A percentile compares a stretch with the other conserved stretches of the same genome.
phyloP scores from a whole-genome alignment of 805 yeast species.

The Metschnikowia vanudenii region DNA sequence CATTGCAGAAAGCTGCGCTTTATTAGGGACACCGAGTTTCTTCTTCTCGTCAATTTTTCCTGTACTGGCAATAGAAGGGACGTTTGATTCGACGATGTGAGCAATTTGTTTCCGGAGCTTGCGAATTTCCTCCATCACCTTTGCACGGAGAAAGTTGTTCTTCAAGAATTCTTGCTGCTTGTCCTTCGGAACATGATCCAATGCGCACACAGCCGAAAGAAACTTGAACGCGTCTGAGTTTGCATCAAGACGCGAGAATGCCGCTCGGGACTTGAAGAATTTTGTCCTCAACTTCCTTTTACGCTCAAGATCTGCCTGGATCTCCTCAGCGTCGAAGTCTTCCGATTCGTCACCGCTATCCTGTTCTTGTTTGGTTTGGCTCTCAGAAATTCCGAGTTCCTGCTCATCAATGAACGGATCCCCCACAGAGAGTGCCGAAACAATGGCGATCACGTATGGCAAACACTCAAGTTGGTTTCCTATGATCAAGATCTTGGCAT shows the following conservation, averaged over 20 bases:
- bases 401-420: conserved; percentile 80
- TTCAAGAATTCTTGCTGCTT: conserved; percentile 49
- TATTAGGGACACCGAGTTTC: conserved; percentile 64
- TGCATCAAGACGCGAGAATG: conserved; percentile 67
- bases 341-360: conserved; percentile 40
- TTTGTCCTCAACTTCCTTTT: conserved; percentile 45
- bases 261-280: conserved; percentile 56
- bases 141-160: conserved; percentile 68
- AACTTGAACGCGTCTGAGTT: conserved; percentile 72
- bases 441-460: conserved; percentile 86
- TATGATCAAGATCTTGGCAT: conserved; percentile 81
- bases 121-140: conserved; percentile 79
- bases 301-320: conserved; percentile 38
- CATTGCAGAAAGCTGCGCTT: conserved; percentile 67
- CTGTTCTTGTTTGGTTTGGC: conserved; percentile 10
- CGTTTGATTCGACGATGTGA: conserved; percentile 67
- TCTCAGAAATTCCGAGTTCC: conserved; percentile 58
- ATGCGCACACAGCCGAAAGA: conserved; percentile 83
- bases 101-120: conserved; percentile 80
- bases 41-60: conserved; percentile 33
- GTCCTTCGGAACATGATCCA: conserved; percentile 63
- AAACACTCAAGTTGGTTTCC: conserved; percentile 86
- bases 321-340: conserved; percentile 32
- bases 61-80: conserved; percentile 54
- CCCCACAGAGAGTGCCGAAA: conserved; percentile 89